A percentile compares a stretch with the other conserved stretches of the same genome.
Evolutionary conservation across 441 rosid genomes (phyloP).

Genomic region (Erodium moschatum): DNA sequence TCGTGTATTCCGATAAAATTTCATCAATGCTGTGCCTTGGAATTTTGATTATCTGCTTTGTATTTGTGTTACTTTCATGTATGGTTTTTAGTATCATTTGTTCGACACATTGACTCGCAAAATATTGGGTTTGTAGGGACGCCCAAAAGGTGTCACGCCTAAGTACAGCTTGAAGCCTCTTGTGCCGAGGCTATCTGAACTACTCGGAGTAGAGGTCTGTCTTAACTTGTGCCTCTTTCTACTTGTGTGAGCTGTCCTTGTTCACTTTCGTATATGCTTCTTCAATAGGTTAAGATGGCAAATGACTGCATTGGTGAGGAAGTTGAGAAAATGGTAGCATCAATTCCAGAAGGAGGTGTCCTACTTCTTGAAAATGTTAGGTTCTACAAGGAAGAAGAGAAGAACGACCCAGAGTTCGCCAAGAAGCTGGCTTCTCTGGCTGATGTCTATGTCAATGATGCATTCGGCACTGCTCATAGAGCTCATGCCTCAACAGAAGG

Average conservation of each 20-base stretch:
- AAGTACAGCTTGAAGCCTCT: constrained; percentile 61
- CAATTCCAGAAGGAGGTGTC: constrained; percentile 75
- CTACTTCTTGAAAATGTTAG: constrained; percentile 59
- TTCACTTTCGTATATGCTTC: neutral
- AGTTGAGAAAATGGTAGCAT: constrained; percentile 67
- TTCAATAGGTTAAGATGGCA: constrained; percentile 62
- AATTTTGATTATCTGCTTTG: neutral
- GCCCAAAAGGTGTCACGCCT: constrained; percentile 70
- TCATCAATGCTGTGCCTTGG: no score
- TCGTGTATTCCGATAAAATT: no score
- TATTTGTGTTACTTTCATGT: neutral
- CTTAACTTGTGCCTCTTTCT: neutral
- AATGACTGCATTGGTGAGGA: constrained; percentile 87
- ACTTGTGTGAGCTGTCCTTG: neutral
- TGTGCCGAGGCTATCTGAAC: constrained; percentile 51
- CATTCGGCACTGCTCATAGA: constrained; percentile 92
- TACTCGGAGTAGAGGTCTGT: constrained; percentile 30
- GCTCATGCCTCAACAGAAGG: constrained; percentile 96
- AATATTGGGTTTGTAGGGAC: constrained; percentile 41
- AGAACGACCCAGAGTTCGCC: constrained; percentile 87
- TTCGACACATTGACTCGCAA: neutral
- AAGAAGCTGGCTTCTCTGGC: constrained; percentile 86
- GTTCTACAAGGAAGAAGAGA: constrained; percentile 60
- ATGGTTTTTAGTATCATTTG: neutral
- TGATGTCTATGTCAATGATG: constrained; percentile 81